Conservation (phyloP, 2,329 filamentous ascomycete genomes). For the Lecanicillium sp. region DNA sequence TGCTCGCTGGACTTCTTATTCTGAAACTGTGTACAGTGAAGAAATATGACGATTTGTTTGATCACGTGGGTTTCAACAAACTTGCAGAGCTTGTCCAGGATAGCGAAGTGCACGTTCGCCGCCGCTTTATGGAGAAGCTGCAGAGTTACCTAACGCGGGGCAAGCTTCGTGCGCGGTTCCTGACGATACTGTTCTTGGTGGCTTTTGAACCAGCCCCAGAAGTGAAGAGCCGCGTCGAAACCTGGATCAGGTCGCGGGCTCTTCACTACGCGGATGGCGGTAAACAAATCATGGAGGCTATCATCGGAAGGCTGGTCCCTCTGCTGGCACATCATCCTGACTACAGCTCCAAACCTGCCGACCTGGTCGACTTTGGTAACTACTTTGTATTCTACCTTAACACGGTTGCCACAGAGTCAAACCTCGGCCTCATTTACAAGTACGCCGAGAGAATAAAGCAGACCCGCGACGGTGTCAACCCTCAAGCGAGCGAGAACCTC, state of each 20-base stretch:
- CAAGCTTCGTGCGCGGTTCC: slow-evolving; percentile 68
- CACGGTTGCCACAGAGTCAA: slow-evolving; percentile 76
- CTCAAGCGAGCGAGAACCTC: slow-evolving; percentile 61
- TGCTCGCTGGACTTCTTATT: slow-evolving; percentile 71
- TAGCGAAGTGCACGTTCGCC: slow-evolving; percentile 62
- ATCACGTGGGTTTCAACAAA: slow-evolving; percentile 68
- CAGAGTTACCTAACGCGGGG: slow-evolving; percentile 82
- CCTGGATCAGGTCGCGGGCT: slow-evolving; percentile 81
- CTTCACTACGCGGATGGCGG: slow-evolving; percentile 52
- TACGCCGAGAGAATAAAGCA: slow-evolving; percentile 91
- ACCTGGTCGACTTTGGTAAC: slow-evolving; percentile 72
- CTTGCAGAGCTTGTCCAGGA: slow-evolving; percentile 80
- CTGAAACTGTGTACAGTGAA: slow-evolving; percentile 78
- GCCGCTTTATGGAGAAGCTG: slow-evolving; percentile 72
- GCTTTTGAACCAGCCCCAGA: slow-evolving; percentile 79
- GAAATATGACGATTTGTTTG: slow-evolving; percentile 67
- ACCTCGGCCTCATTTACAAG: slow-evolving; percentile 82
- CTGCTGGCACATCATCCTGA: slow-evolving; percentile 92
- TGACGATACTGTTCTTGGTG: slow-evolving; percentile 80
- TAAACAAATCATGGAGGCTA: slow-evolving; percentile 66
- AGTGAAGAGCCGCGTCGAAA: slow-evolving; percentile 68
- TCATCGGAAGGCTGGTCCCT: slow-evolving; percentile 76
- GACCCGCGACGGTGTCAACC: slow-evolving; percentile 69
- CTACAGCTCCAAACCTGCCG: slow-evolving; percentile 58
- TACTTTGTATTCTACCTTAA: slow-evolving; percentile 88